Conservation (phyloP, 1,139 yeast species). For the Blastobotrys ciferrii region DNA sequence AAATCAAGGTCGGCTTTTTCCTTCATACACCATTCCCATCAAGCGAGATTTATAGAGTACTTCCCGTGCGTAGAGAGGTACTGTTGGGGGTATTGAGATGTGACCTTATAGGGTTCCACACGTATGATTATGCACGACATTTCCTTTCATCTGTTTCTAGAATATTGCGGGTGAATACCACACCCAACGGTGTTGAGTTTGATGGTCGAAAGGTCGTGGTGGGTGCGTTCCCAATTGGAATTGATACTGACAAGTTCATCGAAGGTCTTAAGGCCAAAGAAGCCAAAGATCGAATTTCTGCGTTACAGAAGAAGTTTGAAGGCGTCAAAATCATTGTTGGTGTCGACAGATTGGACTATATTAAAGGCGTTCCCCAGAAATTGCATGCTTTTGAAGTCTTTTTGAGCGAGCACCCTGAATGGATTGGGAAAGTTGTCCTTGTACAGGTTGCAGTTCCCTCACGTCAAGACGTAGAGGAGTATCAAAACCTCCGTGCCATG, state of each 20-base stretch:
- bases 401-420: conserved; percentile 89
- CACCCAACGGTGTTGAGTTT: conserved; percentile 88
- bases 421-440: conserved; percentile 95
- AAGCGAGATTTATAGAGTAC: conserved; percentile 87
- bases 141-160: conserved; percentile 89
- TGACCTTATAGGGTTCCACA: conserved; percentile 95
- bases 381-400: conserved; percentile 94
- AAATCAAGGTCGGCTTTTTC: conserved; percentile 85
- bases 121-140: conserved; percentile 99
- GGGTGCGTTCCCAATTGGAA: conserved; percentile 98
- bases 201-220: conserved; percentile 75
- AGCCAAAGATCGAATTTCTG: conserved; percentile 64
- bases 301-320: conserved; percentile 60
- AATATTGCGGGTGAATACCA: conserved; percentile 74
- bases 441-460: conserved; percentile 98
- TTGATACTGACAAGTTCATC: conserved; percentile 87
- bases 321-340: conserved; percentile 88
- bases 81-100: conserved; percentile 89
- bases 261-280: conserved; percentile 66
- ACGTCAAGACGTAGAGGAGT: conserved; percentile 97
- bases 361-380: conserved; percentile 97
- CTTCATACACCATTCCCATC: conserved; percentile 98
- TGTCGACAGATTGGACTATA: conserved; percentile 91
- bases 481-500: conserved; percentile 87
- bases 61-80: conserved; percentile 93